phyloP scores from a whole-genome alignment of 2,329 filamentous ascomycete species.

The Penicillium sumatraense region DNA sequence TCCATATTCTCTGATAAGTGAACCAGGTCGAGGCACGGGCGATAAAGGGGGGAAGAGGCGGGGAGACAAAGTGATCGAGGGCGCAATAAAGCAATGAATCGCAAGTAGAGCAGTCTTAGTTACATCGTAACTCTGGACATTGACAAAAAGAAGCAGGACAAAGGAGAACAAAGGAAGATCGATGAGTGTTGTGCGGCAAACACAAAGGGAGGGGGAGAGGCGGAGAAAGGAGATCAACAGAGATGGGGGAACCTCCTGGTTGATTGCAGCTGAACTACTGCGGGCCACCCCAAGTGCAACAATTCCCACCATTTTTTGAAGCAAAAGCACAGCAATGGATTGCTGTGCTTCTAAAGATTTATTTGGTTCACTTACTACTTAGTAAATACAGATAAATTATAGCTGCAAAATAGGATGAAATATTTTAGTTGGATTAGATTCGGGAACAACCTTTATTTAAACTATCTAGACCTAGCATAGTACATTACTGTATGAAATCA shows the following conservation, averaged over 20 bases:
- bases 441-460: no score
- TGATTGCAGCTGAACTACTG: background rate
- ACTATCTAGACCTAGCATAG: no score
- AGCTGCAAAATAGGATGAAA: no score
- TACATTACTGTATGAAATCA: no score
- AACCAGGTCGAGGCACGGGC: background rate
- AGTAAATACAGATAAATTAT: no score
- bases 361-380: no score
- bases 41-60: conserved; percentile 9
- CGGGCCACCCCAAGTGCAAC: background rate
- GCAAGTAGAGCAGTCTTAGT: conserved; percentile 23
- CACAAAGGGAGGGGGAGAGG: conserved; percentile 23
- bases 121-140: conserved; percentile 36
- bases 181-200: no score
- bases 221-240: conserved; percentile 22
- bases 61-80: conserved; percentile 12
- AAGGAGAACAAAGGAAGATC: conserved; percentile 9
- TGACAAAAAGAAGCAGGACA: background rate
- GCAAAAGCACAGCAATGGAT: no score
- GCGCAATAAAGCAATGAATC: conserved; percentile 16
- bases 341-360: no score
- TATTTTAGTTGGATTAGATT: no score
- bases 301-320: background rate
- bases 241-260: background rate
- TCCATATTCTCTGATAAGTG: conserved; percentile 22